phyloP scores from a whole-genome alignment of 306 rosid genomes.

The Rosa multiflora region DNA sequence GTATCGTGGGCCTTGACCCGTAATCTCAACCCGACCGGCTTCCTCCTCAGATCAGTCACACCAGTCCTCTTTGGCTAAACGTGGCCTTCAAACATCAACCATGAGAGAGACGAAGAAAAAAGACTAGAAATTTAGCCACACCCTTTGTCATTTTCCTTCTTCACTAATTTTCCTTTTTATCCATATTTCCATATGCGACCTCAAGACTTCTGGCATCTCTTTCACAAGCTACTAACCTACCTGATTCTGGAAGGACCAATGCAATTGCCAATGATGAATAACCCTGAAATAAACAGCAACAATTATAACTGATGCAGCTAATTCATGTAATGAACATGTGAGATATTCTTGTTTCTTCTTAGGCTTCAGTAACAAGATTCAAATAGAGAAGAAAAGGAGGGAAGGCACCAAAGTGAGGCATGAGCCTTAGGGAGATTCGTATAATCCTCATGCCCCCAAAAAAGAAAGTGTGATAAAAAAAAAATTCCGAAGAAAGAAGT shows the following conservation, averaged over 20 bases:
- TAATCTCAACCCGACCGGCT: too few species aligned
- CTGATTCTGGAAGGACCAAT: conserved; percentile 84
- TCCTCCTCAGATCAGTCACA: too few species aligned
- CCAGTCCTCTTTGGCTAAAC: too few species aligned
- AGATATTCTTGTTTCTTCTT: not conserved
- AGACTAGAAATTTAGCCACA: too few species aligned
- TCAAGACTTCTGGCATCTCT: conserved; percentile 79
- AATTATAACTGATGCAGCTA: not conserved
- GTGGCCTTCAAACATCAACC: too few species aligned
- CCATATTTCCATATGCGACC: too few species aligned
- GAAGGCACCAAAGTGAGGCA: not conserved
- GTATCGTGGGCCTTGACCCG: too few species aligned
- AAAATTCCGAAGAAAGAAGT: not conserved
- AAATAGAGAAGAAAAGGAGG: not conserved
- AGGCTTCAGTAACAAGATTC: not conserved
- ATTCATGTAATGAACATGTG: not conserved
- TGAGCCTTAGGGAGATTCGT: not conserved
- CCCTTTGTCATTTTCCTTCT: too few species aligned
- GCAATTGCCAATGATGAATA: conserved; percentile 91
- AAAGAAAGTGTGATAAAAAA: too few species aligned
- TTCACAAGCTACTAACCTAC: conserved; percentile 86
- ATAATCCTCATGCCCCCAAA: not conserved
- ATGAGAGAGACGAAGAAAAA: too few species aligned
- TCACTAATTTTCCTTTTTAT: too few species aligned
- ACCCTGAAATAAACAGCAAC: conserved; percentile 55